Evolutionary conservation across 257 asterid genomes (phyloP), one percentile per base, ranked within the genome.

Genomic region (Petrea volubilis): DNA sequence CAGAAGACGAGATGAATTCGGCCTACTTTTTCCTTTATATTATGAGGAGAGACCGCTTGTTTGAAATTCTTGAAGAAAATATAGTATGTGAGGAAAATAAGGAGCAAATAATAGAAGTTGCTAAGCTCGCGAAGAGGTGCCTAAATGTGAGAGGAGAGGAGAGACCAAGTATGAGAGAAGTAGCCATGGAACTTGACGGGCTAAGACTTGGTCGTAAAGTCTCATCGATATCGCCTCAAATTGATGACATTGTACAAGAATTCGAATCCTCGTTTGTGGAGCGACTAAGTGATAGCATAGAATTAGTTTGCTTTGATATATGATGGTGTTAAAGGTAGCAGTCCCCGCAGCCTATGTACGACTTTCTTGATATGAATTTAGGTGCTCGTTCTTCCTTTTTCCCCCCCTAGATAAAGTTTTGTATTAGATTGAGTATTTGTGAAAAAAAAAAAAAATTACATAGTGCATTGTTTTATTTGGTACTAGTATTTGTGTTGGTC

Each of bases 101-200:
- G 58, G 69, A 68, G 38, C 69, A 34, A 6, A 13, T 73, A 8
- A 57, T 56, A 12, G 57, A 66, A 18, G 65, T 84, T 28, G 82
- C 75, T 0, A 51, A 12, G 68, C 53, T 75, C 10, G 82, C 86
- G 0, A 21, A 74, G 36, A 31, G 58, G 3, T 84, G 81, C 60
- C 31, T 76, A 34, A 53, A 67, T 50, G 55, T 73, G 4, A 76
- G 27, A 47, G 83, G 79, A 4, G 79, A 78, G 0, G 73, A 81
- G n/a, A 60, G 78, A 59, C 85, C 85, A 0, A 47, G 24, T 25
- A 81, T 75, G 80, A 79, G 67, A 29, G 78, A 77, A 27, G 76
- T 79, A 10, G 73, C 72, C 0, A 56, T 55, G 53, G 70, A 75
- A 34, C 11, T 75, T 8, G 80, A 61, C 5, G 70, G 68, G 0